Evolutionary conservation across 129 eudicot species (phyloP).

Genomic region (Artemisia annua): DNA sequence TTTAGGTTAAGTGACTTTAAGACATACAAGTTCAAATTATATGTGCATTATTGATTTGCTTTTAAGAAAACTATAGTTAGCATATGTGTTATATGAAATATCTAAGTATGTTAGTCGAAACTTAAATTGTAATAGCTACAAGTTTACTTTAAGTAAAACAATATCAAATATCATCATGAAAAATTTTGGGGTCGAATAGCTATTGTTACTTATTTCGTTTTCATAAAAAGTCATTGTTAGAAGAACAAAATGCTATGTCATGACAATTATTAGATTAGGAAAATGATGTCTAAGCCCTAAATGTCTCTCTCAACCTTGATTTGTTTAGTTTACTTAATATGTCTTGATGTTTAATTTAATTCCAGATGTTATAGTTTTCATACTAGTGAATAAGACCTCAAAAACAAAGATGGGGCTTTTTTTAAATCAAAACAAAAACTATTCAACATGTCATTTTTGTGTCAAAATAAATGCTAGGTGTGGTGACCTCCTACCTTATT

Average conservation of each 20-base stretch:
- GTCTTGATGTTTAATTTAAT: neutral
- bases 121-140: no score
- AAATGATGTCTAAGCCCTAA: neutral
- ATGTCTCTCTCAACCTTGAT: neutral
- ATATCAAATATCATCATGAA: no score
- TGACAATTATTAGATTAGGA: neutral
- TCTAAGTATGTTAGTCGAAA: no score
- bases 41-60: conserved; percentile 9
- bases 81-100: neutral
- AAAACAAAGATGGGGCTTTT: neutral
- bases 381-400: neutral
- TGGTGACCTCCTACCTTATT: neutral
- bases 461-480: neutral
- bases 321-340: neutral
- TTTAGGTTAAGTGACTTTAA: neutral
- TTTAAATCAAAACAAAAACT: neutral
- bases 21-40: conserved; percentile 6
- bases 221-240: neutral
- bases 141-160: no score
- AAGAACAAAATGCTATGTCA: neutral
- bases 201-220: neutral
- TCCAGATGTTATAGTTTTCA: neutral
- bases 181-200: neutral
- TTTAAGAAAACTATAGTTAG: neutral
- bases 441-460: neutral